Evolutionary conservation across 2,329 filamentous ascomycete species (phyloP).

Genomic region (Colletotrichum neosansevieriae): DNA sequence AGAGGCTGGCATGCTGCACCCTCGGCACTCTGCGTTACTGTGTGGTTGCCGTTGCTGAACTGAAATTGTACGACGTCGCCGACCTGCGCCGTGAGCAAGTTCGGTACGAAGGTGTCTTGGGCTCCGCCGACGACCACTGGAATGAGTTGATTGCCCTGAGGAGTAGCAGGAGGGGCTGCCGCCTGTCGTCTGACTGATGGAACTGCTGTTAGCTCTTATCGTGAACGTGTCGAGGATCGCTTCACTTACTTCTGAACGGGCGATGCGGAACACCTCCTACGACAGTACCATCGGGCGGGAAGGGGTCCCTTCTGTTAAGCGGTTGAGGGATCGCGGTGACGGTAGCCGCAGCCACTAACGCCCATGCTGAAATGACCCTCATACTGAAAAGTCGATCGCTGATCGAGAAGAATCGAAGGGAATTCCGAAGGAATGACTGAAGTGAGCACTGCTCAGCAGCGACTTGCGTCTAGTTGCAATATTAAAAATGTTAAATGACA

Average conservation of each 20-base stretch:
- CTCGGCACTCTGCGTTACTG: conserved; percentile 55
- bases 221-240: neutral
- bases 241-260: conserved; percentile 25
- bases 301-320: conserved; percentile 25
- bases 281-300: conserved; percentile 30
- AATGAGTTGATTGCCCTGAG: conserved; percentile 40
- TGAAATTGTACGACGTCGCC: conserved; percentile 58
- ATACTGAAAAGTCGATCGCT: conserved; percentile 11
- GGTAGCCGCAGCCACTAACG: conserved; percentile 21
- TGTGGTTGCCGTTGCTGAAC: conserved; percentile 58
- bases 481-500: conserved; percentile 36
- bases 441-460: conserved; percentile 35
- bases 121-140: conserved; percentile 53
- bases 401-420: neutral
- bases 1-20: conserved; percentile 54
- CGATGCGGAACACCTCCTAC: conserved; percentile 29
- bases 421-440: conserved; percentile 15
- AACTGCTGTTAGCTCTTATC: neutral
- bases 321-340: conserved; percentile 35
- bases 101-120: conserved; percentile 54
- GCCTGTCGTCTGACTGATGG: conserved; percentile 32
- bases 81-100: conserved; percentile 48
- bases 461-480: neutral
- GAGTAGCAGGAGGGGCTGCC: conserved; percentile 24
- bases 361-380: conserved; percentile 30